These are phyloP conservation scores for Phaeoacremonium minimum DNA, from an alignment of 2,329 filamentous ascomycete genomes.

Conservation along the genomic window DNA sequence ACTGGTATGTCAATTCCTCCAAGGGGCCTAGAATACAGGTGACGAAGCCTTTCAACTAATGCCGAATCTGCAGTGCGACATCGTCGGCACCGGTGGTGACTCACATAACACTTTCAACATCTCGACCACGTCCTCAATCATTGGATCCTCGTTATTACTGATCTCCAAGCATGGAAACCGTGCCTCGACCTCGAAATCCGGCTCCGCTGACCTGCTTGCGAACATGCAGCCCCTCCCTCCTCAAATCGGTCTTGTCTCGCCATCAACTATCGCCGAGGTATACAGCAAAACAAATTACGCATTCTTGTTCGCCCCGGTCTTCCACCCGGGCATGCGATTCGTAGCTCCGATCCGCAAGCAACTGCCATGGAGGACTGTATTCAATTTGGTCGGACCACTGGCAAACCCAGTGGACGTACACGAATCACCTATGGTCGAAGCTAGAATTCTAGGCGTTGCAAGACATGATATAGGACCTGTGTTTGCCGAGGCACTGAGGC, in stretches of 20 bases:
- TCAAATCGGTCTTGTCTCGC: constrained; percentile 68
- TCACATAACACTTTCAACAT: constrained; percentile 98
- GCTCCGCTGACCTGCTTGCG: constrained; percentile 86
- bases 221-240: constrained; percentile 69
- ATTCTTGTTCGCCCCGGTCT: constrained; percentile 93
- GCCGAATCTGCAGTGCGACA: constrained; percentile 60
- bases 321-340: constrained; percentile 91
- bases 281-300: constrained; percentile 85
- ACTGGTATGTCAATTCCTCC: constrained; percentile 54
- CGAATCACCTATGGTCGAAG: constrained; percentile 60
- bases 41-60: neutral
- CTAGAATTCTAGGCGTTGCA: constrained; percentile 88
- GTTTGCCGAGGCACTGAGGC: constrained; percentile 78
- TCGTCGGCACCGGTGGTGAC: constrained; percentile 95
- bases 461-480: constrained; percentile 81
- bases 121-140: constrained; percentile 87
- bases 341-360: constrained; percentile 82
- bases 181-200: constrained; percentile 91
- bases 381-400: constrained; percentile 91
- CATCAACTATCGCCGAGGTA: constrained; percentile 64
- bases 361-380: constrained; percentile 92
- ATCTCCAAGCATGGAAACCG: constrained; percentile 95
- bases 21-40: neutral
- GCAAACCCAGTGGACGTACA: constrained; percentile 80
- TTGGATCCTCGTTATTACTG: constrained; percentile 80